Conservation (phyloP, 1,284 basidiomycete genomes). For the Cryptococcus sp. region DNA sequence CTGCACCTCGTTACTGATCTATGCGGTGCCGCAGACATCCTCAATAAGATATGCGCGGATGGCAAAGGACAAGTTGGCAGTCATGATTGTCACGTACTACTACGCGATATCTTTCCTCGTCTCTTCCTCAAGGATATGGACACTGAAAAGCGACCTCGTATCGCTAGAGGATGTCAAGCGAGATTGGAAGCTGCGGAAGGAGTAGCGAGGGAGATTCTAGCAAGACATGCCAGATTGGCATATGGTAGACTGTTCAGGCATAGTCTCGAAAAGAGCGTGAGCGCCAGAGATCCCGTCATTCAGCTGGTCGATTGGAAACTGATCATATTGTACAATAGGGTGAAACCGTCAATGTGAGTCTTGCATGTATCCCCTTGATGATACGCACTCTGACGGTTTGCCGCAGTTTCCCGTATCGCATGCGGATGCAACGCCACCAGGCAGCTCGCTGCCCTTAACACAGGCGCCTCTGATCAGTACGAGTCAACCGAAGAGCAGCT, state of each 20-base stretch:
- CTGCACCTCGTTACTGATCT: not conserved
- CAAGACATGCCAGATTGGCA: not conserved
- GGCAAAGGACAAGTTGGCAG: slow-evolving; percentile 11
- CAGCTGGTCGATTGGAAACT: no score
- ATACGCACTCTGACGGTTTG: no score
- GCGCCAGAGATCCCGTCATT: not conserved
- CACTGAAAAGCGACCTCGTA: not conserved
- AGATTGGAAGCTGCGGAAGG: slow-evolving; percentile 12
- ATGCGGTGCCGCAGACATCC: slow-evolving; percentile 33
- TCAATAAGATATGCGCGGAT: slow-evolving; percentile 28
- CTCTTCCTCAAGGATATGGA: slow-evolving; percentile 12
- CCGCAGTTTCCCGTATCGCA: no score
- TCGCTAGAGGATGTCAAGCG: slow-evolving; percentile 8
- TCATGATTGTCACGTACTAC: slow-evolving; percentile 10
- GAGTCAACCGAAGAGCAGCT: no score
- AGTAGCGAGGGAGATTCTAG: not conserved
- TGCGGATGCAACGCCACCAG: no score
- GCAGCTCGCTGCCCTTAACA: no score
- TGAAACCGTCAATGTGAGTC: no score
- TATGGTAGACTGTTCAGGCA: not conserved
- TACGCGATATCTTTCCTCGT: slow-evolving; percentile 22
- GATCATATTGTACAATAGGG: no score
- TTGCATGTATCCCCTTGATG: no score
- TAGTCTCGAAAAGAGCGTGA: no score
- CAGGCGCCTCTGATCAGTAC: no score